Conservation (phyloP, 1,284 basidiomycete genomes). For the Moesziomyces sp. region DNA sequence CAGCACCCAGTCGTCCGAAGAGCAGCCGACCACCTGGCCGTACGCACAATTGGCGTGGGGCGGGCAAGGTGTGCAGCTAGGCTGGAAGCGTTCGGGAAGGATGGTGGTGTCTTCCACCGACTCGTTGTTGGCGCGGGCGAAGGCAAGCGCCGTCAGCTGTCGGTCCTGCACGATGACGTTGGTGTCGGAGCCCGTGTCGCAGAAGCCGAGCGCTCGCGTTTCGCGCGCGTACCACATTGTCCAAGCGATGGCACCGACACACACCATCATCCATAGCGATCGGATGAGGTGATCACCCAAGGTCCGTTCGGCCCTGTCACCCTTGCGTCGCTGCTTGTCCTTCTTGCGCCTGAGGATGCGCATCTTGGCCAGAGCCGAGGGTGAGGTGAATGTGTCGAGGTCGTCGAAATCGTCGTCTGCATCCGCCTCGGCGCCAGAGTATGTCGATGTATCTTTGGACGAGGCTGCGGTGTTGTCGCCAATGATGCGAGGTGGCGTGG, state of each 20-base stretch:
- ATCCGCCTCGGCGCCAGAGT: slow-evolving; percentile 8
- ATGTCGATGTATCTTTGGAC: not conserved
- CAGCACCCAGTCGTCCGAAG: slow-evolving; percentile 55
- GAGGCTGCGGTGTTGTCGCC: slow-evolving; percentile 8
- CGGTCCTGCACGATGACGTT: slow-evolving; percentile 45
- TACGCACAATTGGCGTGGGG: slow-evolving; percentile 50
- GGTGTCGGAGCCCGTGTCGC: slow-evolving; percentile 43
- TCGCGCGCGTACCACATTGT: slow-evolving; percentile 56
- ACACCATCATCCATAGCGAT: slow-evolving; percentile 6
- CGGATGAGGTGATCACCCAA: slow-evolving; percentile 12
- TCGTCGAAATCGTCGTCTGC: slow-evolving; percentile 28
- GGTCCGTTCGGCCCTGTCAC: slow-evolving; percentile 5
- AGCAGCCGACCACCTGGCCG: slow-evolving; percentile 48
- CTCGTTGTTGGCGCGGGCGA: slow-evolving; percentile 30
- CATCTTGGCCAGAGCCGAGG: slow-evolving; percentile 41
- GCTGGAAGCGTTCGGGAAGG: slow-evolving; percentile 36
- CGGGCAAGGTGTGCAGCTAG: slow-evolving; percentile 59
- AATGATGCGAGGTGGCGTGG: slow-evolving; percentile 48
- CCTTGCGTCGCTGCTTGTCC: slow-evolving; percentile 25
- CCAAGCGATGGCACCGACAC: slow-evolving; percentile 22
- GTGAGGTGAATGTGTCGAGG: slow-evolving; percentile 27
- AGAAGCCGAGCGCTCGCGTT: slow-evolving; percentile 56
- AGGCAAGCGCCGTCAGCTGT: slow-evolving; percentile 25
- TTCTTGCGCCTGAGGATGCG: slow-evolving; percentile 26
- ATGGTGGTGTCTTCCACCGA: slow-evolving; percentile 31